Base-by-base conservation (phyloP, 75 land plant genomes). In the Pseudotsuga menziesii region DNA sequence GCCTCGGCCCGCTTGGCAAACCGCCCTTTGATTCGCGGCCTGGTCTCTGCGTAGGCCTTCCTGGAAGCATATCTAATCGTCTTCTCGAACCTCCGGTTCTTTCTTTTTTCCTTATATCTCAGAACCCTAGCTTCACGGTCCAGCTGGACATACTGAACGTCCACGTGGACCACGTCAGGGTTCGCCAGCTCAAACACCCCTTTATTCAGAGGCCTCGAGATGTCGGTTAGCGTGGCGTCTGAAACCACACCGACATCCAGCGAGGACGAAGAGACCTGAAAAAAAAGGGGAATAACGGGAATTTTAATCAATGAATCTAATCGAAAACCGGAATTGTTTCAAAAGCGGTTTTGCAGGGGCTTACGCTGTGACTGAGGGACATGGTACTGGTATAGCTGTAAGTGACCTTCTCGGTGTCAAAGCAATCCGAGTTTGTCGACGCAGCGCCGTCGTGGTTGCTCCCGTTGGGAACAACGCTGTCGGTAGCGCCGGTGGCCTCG, bases 21-120 rank as follows among this genome's bases (percentile, higher is more conserved):
- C 23, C 98, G 82, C 16, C 98, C 98, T 74, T 95, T 95, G 78
- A 95, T 87, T 13, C 98, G 76, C 0, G 98, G 98, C 55, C 98
- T 76, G n/a, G 88, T 91, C 77, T 95, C 98, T 0, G 98, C 98
- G 70, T 95, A 95, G 17, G 98, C 98, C 82, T 95, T 95, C 57
- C 96, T 73, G 6, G 96, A 91, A 1, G 98, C 98, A 56, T 95
- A 95, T 32, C 96, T 69, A 22, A 95, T 95, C 15, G 96, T 95
- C 88, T 95, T 95, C 89, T 93, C 96, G 61, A 95, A 95, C 78
- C 85, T 93, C 41, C 98, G 84, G 73, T 78, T 89, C 89, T 95
- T 93, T 77, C 93, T 78, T 84, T 95, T 95, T 85, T 93, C 96
- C 78, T 89, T 91, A 83, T 95, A 95, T 17, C 96, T 79, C 72